Evolutionary conservation across 148 eudicot genomes (phyloP), one percentile per base, ranked within the genome.

Genomic region (Silene latifolia): DNA sequence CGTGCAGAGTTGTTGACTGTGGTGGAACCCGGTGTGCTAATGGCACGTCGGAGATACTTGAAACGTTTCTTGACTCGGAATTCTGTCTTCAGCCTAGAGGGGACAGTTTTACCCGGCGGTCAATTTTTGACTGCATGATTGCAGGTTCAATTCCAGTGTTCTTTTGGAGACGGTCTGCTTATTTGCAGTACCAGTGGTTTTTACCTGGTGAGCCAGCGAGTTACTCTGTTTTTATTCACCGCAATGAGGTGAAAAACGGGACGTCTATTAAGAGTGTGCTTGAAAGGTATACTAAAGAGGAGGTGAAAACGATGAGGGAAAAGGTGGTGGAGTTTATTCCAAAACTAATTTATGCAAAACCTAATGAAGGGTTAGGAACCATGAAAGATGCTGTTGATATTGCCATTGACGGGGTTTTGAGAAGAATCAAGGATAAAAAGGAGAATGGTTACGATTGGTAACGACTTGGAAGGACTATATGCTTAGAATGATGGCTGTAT

Each of bases 111-210:
- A 91, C 97, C 0, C 86, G 97, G 4, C 85, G 97, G 83, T 94
- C 98, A 1, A 84, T 87, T 3, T 94, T 94, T 27, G 98, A 94
- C 27, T 94, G 98, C 69, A 91, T 94, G 98, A 24, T 94, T 8
- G 98, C 97, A 39, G 98, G 98, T 74, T 90, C 97, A 48, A 88
- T 94, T 12, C 98, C 98, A 63, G 91, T 94, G 35, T 91, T 94
- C 29, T 94, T 94, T 82, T 94, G 98, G 98, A 82, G 82, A 7
- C 78, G 96, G 61, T 87, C 97, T 10, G 97, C 98, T 4, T 94
- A 94, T 48, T 62, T 58, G 48, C 98, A 94, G 79, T 94, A 94
- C 56, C 85, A 88, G 76, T 90, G 92, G 98, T 91, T 91, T 74
- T 75, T 94, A 56, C 97, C 97, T 56, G 80, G 82, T 4, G 90